Evolutionary conservation across 2,329 filamentous ascomycete genomes (phyloP).

Genomic region (Nigrospora sphaerica): DNA sequence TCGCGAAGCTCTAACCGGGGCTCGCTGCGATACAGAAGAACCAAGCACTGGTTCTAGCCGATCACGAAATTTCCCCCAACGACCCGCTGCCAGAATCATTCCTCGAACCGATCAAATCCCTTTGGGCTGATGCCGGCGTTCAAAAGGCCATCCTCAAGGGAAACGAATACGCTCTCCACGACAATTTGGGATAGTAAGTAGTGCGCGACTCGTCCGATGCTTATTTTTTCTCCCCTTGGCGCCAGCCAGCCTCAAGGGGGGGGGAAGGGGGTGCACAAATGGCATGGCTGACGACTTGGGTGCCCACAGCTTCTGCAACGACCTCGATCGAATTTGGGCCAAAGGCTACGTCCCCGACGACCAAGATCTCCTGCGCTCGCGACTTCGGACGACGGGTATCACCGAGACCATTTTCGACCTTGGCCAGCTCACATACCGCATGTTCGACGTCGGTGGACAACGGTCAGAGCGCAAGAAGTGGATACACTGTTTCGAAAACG

Average conservation of each 20-base stretch:
- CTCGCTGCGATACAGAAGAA: slow-evolving; percentile 51
- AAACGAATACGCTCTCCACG: slow-evolving; percentile 93
- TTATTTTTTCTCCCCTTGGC: neutral
- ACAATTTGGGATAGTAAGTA: slow-evolving; percentile 87
- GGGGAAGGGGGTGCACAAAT: too few species aligned
- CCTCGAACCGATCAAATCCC: slow-evolving; percentile 69
- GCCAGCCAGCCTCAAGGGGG: too few species aligned
- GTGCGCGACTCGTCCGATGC: neutral
- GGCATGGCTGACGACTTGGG: slow-evolving; percentile 11
- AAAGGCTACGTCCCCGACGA: slow-evolving; percentile 82
- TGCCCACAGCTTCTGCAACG: slow-evolving; percentile 67
- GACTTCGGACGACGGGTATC: slow-evolving; percentile 88
- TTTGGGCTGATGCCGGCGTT: slow-evolving; percentile 82
- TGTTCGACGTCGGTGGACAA: slow-evolving; percentile 94
- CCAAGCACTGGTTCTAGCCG: slow-evolving; percentile 68
- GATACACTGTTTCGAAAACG: slow-evolving; percentile 95
- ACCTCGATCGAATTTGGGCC: slow-evolving; percentile 67
- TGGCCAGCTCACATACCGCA: slow-evolving; percentile 86
- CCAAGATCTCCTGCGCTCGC: slow-evolving; percentile 87
- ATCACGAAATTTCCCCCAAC: slow-evolving; percentile 75
- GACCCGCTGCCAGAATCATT: slow-evolving; percentile 75
- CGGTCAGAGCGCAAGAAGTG: slow-evolving; percentile 93
- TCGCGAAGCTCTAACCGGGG: slow-evolving; percentile 11
- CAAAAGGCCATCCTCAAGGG: slow-evolving; percentile 85
- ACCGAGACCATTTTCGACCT: slow-evolving; percentile 92